A percentile compares a stretch with the other conserved stretches of the same genome.
phyloP scores from a whole-genome alignment of 2,329 filamentous ascomycete species.

The Sarocladium brachiariae region DNA sequence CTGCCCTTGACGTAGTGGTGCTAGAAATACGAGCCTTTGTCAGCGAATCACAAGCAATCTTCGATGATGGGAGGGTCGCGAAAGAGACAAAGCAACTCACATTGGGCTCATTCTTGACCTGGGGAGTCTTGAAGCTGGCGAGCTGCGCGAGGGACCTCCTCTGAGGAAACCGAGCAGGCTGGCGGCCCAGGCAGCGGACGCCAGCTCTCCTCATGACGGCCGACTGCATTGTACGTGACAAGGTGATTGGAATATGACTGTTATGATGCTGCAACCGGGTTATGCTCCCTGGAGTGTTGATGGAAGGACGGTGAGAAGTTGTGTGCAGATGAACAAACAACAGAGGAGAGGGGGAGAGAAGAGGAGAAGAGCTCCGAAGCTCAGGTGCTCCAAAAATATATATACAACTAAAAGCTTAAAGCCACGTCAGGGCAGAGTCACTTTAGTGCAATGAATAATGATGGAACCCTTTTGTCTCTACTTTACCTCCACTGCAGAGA shows the following conservation, averaged over 20 bases:
- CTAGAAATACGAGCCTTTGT: slow-evolving; percentile 36
- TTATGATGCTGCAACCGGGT: too few relatives aligned
- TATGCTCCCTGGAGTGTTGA: too few relatives aligned
- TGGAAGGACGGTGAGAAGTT: background rate
- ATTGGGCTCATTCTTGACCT: slow-evolving; percentile 90
- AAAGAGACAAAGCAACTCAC: slow-evolving; percentile 44
- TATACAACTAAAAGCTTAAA: background rate
- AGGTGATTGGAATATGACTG: too few relatives aligned
- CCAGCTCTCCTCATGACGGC: slow-evolving; percentile 27
- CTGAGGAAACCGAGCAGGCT: slow-evolving; percentile 18
- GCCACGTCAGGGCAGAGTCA: too few relatives aligned
- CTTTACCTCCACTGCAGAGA: too few relatives aligned
- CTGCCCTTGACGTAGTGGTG: slow-evolving; percentile 86
- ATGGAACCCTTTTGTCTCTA: too few relatives aligned
- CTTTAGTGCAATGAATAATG: background rate
- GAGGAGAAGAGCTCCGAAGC: background rate
- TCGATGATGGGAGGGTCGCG: background rate
- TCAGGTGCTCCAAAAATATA: background rate
- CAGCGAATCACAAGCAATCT: background rate
- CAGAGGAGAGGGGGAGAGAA: background rate
- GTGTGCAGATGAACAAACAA: background rate
- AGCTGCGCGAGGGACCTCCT: slow-evolving; percentile 47
- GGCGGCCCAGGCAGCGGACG: slow-evolving; percentile 24
- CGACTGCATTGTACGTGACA: slow-evolving; percentile 29
- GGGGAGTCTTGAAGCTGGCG: slow-evolving; percentile 81